Percentiles rank a stretch among this genome's conserved stretches.
These are phyloP conservation scores for Selaginella moellendorffii DNA, from an alignment of 75 land plant genomes.

Conservation along the genomic window DNA sequence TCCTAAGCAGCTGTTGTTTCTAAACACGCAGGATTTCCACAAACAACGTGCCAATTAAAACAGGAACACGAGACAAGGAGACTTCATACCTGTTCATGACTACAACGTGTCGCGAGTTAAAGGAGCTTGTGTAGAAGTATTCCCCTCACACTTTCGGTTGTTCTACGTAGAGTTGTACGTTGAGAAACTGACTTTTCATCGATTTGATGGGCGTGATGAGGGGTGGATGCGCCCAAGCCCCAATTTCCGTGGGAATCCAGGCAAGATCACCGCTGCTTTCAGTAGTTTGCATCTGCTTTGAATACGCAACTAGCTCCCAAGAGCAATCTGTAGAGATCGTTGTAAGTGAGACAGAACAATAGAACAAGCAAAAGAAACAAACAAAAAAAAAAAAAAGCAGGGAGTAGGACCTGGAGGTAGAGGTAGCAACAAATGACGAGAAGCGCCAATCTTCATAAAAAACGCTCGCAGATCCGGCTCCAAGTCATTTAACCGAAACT, in stretches of 20 bases:
- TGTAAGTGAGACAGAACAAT: not conserved
- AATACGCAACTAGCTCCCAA: slow-evolving; percentile 73
- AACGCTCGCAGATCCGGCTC: slow-evolving; percentile 64
- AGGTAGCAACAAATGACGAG: slow-evolving; percentile 35
- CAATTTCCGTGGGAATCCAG: slow-evolving; percentile 66
- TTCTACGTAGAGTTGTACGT: slow-evolving; percentile 68
- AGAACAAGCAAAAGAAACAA: too few relatives aligned
- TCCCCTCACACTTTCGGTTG: too few relatives aligned
- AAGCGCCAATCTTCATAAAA: slow-evolving; percentile 51
- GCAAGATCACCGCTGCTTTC: slow-evolving; percentile 33
- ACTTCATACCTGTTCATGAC: too few relatives aligned
- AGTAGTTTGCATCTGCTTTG: slow-evolving; percentile 35
- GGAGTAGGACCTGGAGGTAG: slow-evolving; percentile 40
- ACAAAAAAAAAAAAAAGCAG: not conserved
- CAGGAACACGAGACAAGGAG: too few relatives aligned
- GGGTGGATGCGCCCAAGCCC: slow-evolving; percentile 58
- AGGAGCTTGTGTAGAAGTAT: too few relatives aligned
- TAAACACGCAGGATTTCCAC: too few relatives aligned
- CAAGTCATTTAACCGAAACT: slow-evolving; percentile 31
- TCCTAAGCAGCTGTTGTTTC: too few relatives aligned
- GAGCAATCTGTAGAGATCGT: slow-evolving; percentile 31
- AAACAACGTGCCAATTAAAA: too few relatives aligned
- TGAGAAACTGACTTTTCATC: slow-evolving; percentile 49
- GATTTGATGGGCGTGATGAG: slow-evolving; percentile 72
- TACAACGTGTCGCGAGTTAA: too few relatives aligned